These are phyloP conservation scores for Cucumis hystrix DNA, from an alignment of 306 rosid genomes.

Conservation along the genomic window DNA sequence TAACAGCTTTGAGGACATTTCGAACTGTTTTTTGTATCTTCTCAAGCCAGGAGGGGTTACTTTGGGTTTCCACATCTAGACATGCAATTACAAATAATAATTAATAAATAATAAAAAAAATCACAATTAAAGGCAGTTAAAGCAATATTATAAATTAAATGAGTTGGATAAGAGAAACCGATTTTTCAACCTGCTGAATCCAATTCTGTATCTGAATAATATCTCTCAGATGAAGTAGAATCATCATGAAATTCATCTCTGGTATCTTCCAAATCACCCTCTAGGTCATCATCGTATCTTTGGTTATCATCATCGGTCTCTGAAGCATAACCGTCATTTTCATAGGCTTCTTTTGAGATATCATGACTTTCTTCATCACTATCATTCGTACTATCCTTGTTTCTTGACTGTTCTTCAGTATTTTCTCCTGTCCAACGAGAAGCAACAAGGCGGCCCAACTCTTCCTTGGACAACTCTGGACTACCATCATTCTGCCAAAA, in stretches of 20 bases:
- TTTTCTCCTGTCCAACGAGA: conserved; percentile 97
- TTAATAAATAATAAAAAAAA: neutral
- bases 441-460: conserved; percentile 95
- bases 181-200: conserved; percentile 59
- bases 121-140: neutral
- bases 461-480: conserved; percentile 77
- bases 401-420: conserved; percentile 30
- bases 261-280: conserved; percentile 41
- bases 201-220: conserved; percentile 39
- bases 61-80: conserved; percentile 37
- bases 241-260: conserved; percentile 49
- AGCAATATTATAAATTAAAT: neutral
- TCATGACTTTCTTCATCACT: conserved; percentile 29
- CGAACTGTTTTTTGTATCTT: conserved; percentile 63
- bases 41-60: conserved; percentile 75
- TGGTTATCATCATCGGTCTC: conserved; percentile 65
- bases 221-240: conserved; percentile 41
- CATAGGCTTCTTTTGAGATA: conserved; percentile 22
- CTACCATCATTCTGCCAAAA: conserved; percentile 46
- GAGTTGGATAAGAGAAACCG: conserved; percentile 7
- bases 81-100: neutral
- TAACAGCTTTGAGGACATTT: conserved; percentile 51
- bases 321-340: conserved; percentile 64
- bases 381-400: conserved; percentile 24
- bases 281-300: conserved; percentile 38